Percentiles rank a stretch among this genome's conserved stretches.
Evolutionary conservation across 345 rosid genomes (phyloP).

Genomic region (Mangifera indica): DNA sequence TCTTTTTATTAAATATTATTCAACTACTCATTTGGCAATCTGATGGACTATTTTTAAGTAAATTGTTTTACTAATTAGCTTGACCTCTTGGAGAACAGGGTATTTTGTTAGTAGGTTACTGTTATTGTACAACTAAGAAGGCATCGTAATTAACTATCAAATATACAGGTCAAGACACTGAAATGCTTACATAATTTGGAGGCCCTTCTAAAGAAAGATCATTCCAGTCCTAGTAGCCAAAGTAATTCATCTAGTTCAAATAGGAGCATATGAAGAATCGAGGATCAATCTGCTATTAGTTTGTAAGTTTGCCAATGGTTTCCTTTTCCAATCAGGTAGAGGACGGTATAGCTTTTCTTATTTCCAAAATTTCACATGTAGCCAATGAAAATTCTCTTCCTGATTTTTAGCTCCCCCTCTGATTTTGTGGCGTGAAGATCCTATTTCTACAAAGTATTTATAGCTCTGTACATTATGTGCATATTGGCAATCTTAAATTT

Average conservation of each 20-base stretch:
- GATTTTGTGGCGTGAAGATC: constrained; percentile 18
- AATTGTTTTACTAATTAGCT: background rate
- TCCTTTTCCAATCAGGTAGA: background rate
- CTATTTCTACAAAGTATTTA: background rate
- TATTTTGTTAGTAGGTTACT: background rate
- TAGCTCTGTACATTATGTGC: no score
- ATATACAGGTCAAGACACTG: constrained; percentile 58
- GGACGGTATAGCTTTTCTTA: background rate
- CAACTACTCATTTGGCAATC: background rate
- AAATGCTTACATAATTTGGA: constrained; percentile 72
- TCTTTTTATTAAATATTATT: background rate
- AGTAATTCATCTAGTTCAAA: constrained; percentile 59
- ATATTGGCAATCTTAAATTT: no score
- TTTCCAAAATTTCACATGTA: background rate
- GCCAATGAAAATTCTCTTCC: background rate
- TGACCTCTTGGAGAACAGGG: background rate
- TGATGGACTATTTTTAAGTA: background rate
- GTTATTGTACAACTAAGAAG: background rate
- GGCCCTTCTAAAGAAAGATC: constrained; percentile 64
- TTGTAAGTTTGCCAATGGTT: constrained; percentile 13
- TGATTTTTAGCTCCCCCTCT: background rate
- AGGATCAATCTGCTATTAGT: background rate
- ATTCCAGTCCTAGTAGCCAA: constrained; percentile 45
- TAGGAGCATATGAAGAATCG: constrained; percentile 27
- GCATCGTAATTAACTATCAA: constrained; percentile 14